Percentiles rank a stretch among this genome's conserved stretches.
Evolutionary conservation across 2,329 filamentous ascomycete genomes (phyloP).

Genomic region (Fusarium miscanthi): DNA sequence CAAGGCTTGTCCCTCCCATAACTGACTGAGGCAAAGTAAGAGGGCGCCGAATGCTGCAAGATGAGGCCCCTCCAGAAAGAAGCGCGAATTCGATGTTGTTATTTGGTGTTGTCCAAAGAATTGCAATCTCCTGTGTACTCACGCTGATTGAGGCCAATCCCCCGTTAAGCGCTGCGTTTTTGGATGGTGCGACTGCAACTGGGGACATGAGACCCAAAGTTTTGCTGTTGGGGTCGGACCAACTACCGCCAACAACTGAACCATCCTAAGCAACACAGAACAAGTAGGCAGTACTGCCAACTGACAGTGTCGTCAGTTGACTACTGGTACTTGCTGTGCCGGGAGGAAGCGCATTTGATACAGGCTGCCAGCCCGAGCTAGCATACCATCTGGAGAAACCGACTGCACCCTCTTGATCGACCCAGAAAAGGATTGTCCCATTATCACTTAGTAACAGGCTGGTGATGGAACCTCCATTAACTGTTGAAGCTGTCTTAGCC

Average conservation of each 20-base stretch:
- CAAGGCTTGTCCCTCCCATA: neutral
- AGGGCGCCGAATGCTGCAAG: neutral
- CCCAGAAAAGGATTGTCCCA: neutral
- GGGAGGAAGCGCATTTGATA: neutral
- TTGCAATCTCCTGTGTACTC: neutral
- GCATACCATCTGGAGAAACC: neutral
- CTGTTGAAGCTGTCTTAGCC: neutral
- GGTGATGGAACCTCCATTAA: neutral
- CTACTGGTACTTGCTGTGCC: neutral
- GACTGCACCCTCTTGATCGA: neutral
- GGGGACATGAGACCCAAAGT: rapidly evolving
- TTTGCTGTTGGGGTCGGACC: neutral
- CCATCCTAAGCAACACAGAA: neutral
- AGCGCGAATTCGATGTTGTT: neutral
- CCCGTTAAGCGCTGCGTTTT: neutral
- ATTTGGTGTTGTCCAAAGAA: neutral
- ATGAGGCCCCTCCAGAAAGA: rapidly evolving
- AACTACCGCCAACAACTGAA: neutral
- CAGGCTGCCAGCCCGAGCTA: neutral
- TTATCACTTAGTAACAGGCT: neutral
- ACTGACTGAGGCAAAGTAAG: neutral
- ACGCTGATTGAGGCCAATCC: neutral
- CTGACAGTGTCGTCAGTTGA: neutral
- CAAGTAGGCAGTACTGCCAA: neutral
- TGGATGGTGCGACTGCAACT: neutral